Evolutionary conservation across 441 rosid species (phyloP).

Genomic region (Sinapis alba): DNA sequence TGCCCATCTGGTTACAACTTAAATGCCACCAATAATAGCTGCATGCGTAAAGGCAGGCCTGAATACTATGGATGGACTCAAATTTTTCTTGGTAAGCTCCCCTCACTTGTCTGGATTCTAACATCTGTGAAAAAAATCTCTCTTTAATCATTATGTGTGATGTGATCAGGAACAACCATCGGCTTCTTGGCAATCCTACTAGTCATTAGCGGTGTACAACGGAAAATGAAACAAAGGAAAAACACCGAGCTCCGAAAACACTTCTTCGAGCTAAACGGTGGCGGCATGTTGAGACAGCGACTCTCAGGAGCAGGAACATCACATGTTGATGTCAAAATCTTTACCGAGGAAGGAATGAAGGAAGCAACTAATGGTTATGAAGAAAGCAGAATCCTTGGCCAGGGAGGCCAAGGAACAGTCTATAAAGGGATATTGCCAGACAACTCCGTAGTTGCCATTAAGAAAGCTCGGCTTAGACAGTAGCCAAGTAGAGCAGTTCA

Average conservation of each 20-base stretch:
- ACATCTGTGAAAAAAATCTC: background rate
- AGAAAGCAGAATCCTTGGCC: slow-evolving; percentile 23
- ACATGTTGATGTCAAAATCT: slow-evolving; percentile 5
- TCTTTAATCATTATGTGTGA: background rate
- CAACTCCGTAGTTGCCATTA: slow-evolving; percentile 13
- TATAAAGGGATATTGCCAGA: slow-evolving; percentile 27
- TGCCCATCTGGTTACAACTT: slow-evolving; percentile 1
- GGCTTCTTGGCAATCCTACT: slow-evolving; percentile 18
- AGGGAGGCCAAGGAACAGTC: slow-evolving; percentile 39
- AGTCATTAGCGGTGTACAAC: background rate
- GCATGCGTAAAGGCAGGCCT: background rate
- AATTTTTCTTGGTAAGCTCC: slow-evolving; percentile 1
- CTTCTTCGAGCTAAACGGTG: slow-evolving; percentile 22
- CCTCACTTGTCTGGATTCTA: background rate
- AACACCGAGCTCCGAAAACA: slow-evolving; percentile 8
- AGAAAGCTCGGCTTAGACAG: slow-evolving; percentile 22
- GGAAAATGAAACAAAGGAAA: background rate
- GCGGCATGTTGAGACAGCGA: slow-evolving; percentile 19
- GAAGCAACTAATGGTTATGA: slow-evolving; percentile 26
- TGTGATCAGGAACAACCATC: slow-evolving; percentile 5
- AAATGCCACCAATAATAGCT: background rate
- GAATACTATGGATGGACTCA: background rate
- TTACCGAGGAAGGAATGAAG: slow-evolving; percentile 26
- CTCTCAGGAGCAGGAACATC: slow-evolving; percentile 20
- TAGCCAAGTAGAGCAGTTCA: slow-evolving; percentile 35